phyloP scores from a whole-genome alignment of 306 rosid genomes.

The Lupinus albus region DNA sequence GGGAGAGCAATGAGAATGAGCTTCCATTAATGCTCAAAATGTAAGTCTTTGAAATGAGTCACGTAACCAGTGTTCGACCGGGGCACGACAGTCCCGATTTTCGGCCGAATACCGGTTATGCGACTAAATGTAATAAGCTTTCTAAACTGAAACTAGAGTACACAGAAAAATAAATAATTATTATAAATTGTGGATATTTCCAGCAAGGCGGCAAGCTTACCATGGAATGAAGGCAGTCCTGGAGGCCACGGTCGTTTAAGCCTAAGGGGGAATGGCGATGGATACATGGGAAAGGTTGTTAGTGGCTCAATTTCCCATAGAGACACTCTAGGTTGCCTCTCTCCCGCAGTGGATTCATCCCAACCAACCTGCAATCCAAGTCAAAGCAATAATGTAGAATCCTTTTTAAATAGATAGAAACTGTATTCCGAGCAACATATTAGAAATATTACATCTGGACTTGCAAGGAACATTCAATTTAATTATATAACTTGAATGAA shows the following conservation, averaged over 20 bases:
- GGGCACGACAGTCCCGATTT: no score
- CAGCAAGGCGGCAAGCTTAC: slow-evolving; percentile 46
- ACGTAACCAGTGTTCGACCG: no score
- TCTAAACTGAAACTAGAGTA: slow-evolving; percentile 16
- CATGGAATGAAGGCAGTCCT: slow-evolving; percentile 83
- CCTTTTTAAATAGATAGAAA: neutral
- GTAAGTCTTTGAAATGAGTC: neutral
- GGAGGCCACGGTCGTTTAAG: slow-evolving; percentile 96
- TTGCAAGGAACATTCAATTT: slow-evolving; percentile 4
- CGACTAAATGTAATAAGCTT: slow-evolving; percentile 6
- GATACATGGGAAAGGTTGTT: slow-evolving; percentile 97
- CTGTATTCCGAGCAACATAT: neutral
- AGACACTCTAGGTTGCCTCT: slow-evolving; percentile 95
- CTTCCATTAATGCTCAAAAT: neutral
- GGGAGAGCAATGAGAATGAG: neutral
- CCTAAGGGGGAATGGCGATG: slow-evolving; percentile 88
- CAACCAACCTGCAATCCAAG: slow-evolving; percentile 83
- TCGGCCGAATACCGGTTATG: no score
- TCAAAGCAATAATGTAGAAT: neutral
- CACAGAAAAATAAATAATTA: neutral
- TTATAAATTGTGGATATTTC: neutral
- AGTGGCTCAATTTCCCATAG: slow-evolving; percentile 97
- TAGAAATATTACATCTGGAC: slow-evolving; percentile 11
- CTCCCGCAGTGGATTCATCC: slow-evolving; percentile 99
- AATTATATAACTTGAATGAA: neutral